These are phyloP conservation scores for Boletales sp. DNA, from an alignment of 768 basidiomycete species.

Conservation along the genomic window DNA sequence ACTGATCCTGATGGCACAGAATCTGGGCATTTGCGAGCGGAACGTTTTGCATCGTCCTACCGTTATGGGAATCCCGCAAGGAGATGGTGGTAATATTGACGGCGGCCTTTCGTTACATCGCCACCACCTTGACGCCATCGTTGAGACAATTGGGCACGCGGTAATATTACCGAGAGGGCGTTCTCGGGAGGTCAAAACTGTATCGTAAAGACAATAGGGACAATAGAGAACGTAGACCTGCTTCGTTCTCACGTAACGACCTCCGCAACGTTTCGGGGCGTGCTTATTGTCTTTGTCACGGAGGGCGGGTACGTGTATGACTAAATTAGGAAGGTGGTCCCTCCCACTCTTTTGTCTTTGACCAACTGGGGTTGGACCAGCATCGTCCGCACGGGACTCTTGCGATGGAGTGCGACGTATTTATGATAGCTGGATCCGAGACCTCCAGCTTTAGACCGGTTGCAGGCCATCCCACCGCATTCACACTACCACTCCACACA, in stretches of 20 bases:
- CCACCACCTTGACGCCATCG: no score
- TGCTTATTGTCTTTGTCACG: slow-evolving; percentile 25
- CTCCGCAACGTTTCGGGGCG: slow-evolving; percentile 6
- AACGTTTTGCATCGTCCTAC: slow-evolving; percentile 35
- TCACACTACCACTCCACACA: background rate
- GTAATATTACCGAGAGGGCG: background rate
- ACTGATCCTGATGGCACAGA: slow-evolving; percentile 14
- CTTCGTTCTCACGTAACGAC: slow-evolving; percentile 12
- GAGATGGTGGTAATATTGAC: slow-evolving; percentile 29
- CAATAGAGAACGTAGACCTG: slow-evolving; percentile 20
- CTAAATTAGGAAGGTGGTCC: slow-evolving; percentile 6
- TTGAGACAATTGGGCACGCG: background rate
- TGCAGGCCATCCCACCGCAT: slow-evolving; percentile 10
- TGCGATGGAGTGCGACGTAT: slow-evolving; percentile 16
- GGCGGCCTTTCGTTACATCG: background rate
- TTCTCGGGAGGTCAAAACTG: slow-evolving; percentile 4
- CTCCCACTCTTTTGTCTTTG: slow-evolving; percentile 27
- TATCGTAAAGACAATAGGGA: slow-evolving; percentile 20
- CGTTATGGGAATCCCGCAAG: slow-evolving; percentile 34
- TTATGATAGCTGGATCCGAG: slow-evolving; percentile 13
- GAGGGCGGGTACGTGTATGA: background rate
- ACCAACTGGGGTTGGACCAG: slow-evolving; percentile 16
- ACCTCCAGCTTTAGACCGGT: slow-evolving; percentile 1
- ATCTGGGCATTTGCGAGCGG: slow-evolving; percentile 37
- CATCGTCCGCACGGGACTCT: slow-evolving; percentile 5